These are phyloP conservation scores for Collybiopsis luxurians DNA, from an alignment of 768 basidiomycete species.

Conservation along the genomic window DNA sequence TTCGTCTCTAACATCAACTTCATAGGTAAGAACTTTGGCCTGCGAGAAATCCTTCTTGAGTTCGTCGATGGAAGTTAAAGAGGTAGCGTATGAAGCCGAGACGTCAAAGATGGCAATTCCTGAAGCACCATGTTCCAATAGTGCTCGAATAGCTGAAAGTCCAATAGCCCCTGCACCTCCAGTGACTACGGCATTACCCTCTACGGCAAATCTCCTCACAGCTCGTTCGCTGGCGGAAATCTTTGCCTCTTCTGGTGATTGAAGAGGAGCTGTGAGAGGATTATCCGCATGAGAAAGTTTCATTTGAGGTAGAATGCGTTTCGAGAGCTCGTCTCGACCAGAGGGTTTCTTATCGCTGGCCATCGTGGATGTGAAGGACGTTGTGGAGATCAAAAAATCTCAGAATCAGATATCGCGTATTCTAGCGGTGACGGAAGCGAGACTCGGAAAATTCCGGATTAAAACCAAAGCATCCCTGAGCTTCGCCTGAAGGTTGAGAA, in stretches of 20 bases:
- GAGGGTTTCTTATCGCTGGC: not conserved
- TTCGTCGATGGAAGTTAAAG: slow-evolving; percentile 16
- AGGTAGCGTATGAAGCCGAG: slow-evolving; percentile 19
- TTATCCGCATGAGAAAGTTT: slow-evolving; percentile 28
- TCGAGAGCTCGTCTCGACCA: slow-evolving; percentile 21
- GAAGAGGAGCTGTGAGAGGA: slow-evolving; percentile 26
- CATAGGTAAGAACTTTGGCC: slow-evolving; percentile 27
- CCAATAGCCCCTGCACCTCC: slow-evolving; percentile 41
- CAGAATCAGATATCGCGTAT: too few species aligned
- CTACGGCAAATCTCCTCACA: slow-evolving; percentile 30
- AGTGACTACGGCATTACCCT: slow-evolving; percentile 43
- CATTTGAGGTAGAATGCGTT: slow-evolving; percentile 28
- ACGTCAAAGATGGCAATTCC: slow-evolving; percentile 32
- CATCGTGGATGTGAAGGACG: not conserved
- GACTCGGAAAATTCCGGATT: too few species aligned
- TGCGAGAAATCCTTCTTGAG: slow-evolving; percentile 27
- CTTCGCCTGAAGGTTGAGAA: too few species aligned
- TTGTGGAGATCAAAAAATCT: not conserved
- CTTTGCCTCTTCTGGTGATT: slow-evolving; percentile 12
- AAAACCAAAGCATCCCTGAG: too few species aligned
- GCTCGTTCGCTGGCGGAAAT: slow-evolving; percentile 24
- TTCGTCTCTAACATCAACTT: slow-evolving; percentile 35
- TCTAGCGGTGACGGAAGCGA: too few species aligned
- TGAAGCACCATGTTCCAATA: slow-evolving; percentile 43
- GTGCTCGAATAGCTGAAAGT: slow-evolving; percentile 32